Evolutionary conservation across 371 early-diverging fungal species (phyloP), one percentile per base, ranked within the genome.

Genomic region (Ecytonucleospora hepatopenaei): DNA sequence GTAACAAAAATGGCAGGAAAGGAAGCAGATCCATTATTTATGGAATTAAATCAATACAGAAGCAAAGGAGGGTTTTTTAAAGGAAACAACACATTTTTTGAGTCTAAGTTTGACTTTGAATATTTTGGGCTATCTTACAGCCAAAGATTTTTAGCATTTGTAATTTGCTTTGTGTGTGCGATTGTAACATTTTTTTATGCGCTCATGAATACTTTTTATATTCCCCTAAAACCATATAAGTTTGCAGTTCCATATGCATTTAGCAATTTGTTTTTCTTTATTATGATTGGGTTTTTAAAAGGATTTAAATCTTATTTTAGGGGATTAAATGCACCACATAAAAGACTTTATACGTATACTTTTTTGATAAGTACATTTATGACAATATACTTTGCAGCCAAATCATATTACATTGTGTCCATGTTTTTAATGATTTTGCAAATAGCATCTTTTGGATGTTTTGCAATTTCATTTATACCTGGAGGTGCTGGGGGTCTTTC

Each of bases 171-270:
- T 15, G 64, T 49, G 0, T 2, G 65, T n/a, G 78, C 67, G 19
- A 17, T 71, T 2, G 28, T 77, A 4, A 40, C 60, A 8, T 74
- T 74, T 28, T 31, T 74, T 16, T 74, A 74, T 54, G 24, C 65
- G 16, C 48, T 78, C 61, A 48, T 65, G 21, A 65, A 59, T 17
- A 60, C 74, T 15, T 27, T 70, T 16, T 46, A 31, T 27, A 61
- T 67, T 16, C 28, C 69, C 4, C 19, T 65, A 8, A 67, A 58
- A 4, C 75, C 78, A 49, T 51, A 70, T 8, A 54, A 32, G 19
- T 78, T 78, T 32, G 68, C 66, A 31, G 17, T 72, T 27, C 78
- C 78, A n/a, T 78, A 78, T 58, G 75, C 73, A 19, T 24, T 75
- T 19, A 65, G 70, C 3, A 78, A 78, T 49, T 59, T 72, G 19